A percentile compares a stretch with the other conserved stretches of the same genome.
Evolutionary conservation across 1,284 basidiomycete genomes (phyloP).

Genomic region (Ustilago shanxiensis): DNA sequence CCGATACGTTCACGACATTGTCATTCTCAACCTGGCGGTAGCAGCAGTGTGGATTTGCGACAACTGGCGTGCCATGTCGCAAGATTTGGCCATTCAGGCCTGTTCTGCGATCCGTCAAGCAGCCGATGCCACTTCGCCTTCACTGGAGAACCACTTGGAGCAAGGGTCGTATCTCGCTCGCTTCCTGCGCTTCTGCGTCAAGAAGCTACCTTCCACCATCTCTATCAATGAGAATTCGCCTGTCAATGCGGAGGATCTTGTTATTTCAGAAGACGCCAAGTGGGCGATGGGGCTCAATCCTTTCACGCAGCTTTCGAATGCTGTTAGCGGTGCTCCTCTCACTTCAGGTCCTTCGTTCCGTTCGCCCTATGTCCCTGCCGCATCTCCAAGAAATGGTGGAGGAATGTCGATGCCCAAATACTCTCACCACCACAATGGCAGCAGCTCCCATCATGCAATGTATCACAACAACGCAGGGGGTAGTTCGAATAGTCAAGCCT

Average conservation of each 20-base stretch:
- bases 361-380: slow-evolving; percentile 20
- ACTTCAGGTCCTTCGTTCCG: slow-evolving; percentile 13
- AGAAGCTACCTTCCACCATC: slow-evolving; percentile 52
- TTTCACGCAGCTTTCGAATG: slow-evolving; percentile 31
- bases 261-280: slow-evolving; percentile 47
- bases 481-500: slow-evolving; percentile 25
- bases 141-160: slow-evolving; percentile 46
- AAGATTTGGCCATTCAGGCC: slow-evolving; percentile 47
- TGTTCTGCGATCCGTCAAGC: slow-evolving; percentile 48
- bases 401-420: slow-evolving; percentile 22
- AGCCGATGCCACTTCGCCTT: slow-evolving; percentile 48
- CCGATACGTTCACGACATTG: slow-evolving; percentile 54
- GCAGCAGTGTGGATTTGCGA: slow-evolving; percentile 56
- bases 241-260: slow-evolving; percentile 47
- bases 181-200: slow-evolving; percentile 53
- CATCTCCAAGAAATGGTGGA: slow-evolving; percentile 20
- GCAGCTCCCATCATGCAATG: slow-evolving; percentile 18
- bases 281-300: slow-evolving; percentile 54
- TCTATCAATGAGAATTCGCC: slow-evolving; percentile 59
- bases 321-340: slow-evolving; percentile 8
- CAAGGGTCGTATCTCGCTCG: slow-evolving; percentile 50
- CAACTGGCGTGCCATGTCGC: slow-evolving; percentile 54
- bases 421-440: slow-evolving; percentile 15
- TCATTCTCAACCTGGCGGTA: slow-evolving; percentile 55
- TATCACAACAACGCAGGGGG: slow-evolving; percentile 28